Percentiles rank a stretch among this genome's conserved stretches.
These are phyloP conservation scores for Sabuloglossum arenarium DNA, from an alignment of 495 filamentous ascomycete genomes.

Conservation along the genomic window DNA sequence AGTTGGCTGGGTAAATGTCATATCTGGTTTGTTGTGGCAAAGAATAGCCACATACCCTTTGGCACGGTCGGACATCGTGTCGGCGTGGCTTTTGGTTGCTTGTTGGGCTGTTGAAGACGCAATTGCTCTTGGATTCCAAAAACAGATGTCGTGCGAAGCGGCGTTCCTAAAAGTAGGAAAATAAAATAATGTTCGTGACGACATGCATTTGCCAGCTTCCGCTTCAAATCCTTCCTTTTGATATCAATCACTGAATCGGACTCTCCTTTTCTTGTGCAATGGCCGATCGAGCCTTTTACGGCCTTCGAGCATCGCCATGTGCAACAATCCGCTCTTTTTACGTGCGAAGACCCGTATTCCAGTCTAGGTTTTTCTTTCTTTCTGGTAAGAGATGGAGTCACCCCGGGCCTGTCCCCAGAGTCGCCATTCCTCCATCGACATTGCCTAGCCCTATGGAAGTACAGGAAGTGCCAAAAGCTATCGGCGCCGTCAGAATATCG, in stretches of 20 bases:
- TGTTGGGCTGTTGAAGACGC: background rate
- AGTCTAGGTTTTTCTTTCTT: background rate
- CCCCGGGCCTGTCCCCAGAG: background rate
- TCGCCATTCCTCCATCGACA: background rate
- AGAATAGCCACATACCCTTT: background rate
- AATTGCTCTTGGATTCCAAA: too few relatives aligned
- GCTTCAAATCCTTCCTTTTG: conserved; percentile 16
- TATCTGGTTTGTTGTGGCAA: background rate
- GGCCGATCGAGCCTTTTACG: background rate
- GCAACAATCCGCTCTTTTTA: background rate
- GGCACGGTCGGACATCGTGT: background rate
- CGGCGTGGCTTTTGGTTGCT: background rate
- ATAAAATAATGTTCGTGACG: too few relatives aligned
- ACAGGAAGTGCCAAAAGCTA: too few relatives aligned
- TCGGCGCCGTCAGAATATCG: too few relatives aligned
- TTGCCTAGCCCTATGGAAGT: background rate
- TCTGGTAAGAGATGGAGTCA: background rate
- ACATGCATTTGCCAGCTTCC: too few relatives aligned
- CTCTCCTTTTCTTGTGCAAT: background rate
- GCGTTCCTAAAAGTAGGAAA: too few relatives aligned
- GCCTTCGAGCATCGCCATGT: background rate
- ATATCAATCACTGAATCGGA: conserved; percentile 19
- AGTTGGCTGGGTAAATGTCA: background rate
- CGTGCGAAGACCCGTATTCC: background rate
- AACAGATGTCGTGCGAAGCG: background rate